Percentiles rank a stretch among this genome's conserved stretches.
Evolutionary conservation across 768 basidiomycete species (phyloP).

Genomic region (Zangia roseola): DNA sequence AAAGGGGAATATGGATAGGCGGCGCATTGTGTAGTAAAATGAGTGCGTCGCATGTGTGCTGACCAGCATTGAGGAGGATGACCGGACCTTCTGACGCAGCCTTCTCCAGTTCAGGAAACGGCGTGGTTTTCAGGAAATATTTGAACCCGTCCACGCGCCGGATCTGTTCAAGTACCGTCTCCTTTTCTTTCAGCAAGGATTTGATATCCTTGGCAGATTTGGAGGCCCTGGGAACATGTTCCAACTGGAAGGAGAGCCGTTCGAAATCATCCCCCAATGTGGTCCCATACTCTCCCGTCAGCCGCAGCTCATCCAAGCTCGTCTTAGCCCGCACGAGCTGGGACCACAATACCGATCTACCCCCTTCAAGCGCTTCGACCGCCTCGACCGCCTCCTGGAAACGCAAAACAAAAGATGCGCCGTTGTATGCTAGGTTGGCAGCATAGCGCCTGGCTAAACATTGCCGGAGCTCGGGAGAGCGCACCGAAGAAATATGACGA

Average conservation of each 20-base stretch:
- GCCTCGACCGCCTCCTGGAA: conserved; percentile 24
- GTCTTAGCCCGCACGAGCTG: conserved; percentile 29
- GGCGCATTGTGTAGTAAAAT: conserved; percentile 12
- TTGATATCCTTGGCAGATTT: conserved; percentile 17
- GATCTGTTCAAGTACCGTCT: conserved; percentile 27
- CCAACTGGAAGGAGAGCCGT: conserved; percentile 16
- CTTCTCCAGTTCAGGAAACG: conserved; percentile 26
- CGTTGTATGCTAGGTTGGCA: conserved; percentile 25
- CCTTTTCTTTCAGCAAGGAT: conserved; percentile 26
- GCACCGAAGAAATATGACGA: conserved; percentile 13
- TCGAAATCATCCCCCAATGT: conserved; percentile 24
- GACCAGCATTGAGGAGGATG: conserved; percentile 33
- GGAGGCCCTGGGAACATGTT: conserved; percentile 8
- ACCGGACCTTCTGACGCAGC: conserved; percentile 36
- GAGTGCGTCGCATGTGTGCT: conserved; percentile 21
- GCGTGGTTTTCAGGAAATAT: conserved; percentile 26
- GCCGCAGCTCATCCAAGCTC: conserved; percentile 27
- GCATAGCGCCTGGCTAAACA: conserved; percentile 10
- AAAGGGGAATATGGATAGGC: conserved; percentile 22
- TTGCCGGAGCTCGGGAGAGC: conserved; percentile 19
- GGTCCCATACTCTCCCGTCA: conserved; percentile 14
- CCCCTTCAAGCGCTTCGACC: conserved; percentile 32
- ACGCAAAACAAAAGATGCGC: conserved; percentile 27
- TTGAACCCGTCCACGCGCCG: conserved; percentile 32
- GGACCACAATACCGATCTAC: conserved; percentile 35